Conservation (phyloP, 768 basidiomycete species). For the Coprinopsis marcescibilis region DNA sequence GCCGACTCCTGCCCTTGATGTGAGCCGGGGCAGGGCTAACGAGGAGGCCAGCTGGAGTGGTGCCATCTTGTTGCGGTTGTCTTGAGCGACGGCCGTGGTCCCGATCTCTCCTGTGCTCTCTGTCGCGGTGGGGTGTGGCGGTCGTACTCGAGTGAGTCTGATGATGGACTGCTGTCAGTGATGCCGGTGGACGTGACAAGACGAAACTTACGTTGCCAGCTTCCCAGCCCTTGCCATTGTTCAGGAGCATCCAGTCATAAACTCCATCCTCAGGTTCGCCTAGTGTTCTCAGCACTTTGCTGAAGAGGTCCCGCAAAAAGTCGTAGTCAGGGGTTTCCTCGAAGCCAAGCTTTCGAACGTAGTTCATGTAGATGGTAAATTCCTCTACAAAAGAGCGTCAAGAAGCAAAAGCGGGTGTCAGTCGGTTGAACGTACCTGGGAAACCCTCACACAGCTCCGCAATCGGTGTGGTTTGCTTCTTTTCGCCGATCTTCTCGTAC, state of each 20-base stretch:
- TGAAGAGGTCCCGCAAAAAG: slow-evolving; percentile 91
- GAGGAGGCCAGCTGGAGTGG: slow-evolving; percentile 55
- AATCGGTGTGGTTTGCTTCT: slow-evolving; percentile 93
- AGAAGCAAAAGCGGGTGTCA: background rate
- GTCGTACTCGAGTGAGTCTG: slow-evolving; percentile 49
- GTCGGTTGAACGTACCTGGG: slow-evolving; percentile 57
- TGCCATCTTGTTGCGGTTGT: slow-evolving; percentile 44
- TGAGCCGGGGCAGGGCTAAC: slow-evolving; percentile 62
- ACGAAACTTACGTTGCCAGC: slow-evolving; percentile 58
- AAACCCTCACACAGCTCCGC: slow-evolving; percentile 94
- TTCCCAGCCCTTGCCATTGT: slow-evolving; percentile 96
- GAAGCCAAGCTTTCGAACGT: slow-evolving; percentile 96
- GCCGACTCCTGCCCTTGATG: slow-evolving; percentile 51
- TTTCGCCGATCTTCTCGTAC: slow-evolving; percentile 99
- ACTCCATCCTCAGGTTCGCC: slow-evolving; percentile 89
- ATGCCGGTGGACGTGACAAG: slow-evolving; percentile 23
- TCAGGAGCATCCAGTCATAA: slow-evolving; percentile 96
- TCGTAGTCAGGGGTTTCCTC: slow-evolving; percentile 98
- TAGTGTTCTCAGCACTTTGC: slow-evolving; percentile 81
- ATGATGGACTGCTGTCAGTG: slow-evolving; percentile 27
- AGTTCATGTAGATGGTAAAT: slow-evolving; percentile 98
- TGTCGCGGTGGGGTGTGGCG: slow-evolving; percentile 47
- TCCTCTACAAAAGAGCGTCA: slow-evolving; percentile 57
- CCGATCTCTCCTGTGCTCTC: slow-evolving; percentile 52
- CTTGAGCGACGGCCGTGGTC: slow-evolving; percentile 55